Percentiles rank a stretch among this genome's conserved stretches.
phyloP scores from a whole-genome alignment of 176 grass and related monocot genomes.

The Hsuehochloa calcarea region DNA sequence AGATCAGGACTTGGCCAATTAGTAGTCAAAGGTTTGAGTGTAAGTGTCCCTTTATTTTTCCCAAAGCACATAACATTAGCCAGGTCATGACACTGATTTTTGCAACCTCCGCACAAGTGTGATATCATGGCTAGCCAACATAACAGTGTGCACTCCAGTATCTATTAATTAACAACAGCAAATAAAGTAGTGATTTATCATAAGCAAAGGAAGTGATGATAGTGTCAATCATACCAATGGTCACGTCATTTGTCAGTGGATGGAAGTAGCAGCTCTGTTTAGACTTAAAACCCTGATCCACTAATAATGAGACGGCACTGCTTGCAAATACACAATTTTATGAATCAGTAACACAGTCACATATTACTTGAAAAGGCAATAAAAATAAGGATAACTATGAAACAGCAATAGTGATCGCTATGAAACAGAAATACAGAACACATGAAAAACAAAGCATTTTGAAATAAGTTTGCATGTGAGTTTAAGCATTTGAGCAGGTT shows the following conservation, averaged over 20 bases:
- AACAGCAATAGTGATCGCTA: constrained; percentile 5
- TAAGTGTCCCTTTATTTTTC: not conserved
- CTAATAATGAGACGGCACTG: constrained; percentile 83
- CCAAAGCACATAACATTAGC: constrained; percentile 2
- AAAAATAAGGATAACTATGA: constrained; percentile 2
- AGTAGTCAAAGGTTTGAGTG: constrained; percentile 1
- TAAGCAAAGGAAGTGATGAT: constrained; percentile 6
- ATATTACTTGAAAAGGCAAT: constrained; percentile 11
- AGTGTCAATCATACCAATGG: constrained; percentile 65
- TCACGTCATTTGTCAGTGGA: constrained; percentile 95
- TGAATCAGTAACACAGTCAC: constrained; percentile 8
- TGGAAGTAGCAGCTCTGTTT: constrained; percentile 80
- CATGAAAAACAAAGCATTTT: not conserved
- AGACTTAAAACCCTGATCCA: constrained; percentile 83
- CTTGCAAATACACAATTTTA: constrained; percentile 22
- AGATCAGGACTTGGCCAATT: constrained; percentile 24
- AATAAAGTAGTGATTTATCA: not conserved
- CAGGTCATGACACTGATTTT: not conserved
- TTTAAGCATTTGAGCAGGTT: constrained; percentile 23
- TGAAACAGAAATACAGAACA: constrained; percentile 9
- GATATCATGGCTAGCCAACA: not conserved
- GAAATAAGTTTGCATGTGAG: not conserved
- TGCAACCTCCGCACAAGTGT: not conserved
- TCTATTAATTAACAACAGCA: not conserved
- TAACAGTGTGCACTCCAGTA: not conserved